phyloP scores from a whole-genome alignment of 345 rosid species.

The Melastoma malabathricum region DNA sequence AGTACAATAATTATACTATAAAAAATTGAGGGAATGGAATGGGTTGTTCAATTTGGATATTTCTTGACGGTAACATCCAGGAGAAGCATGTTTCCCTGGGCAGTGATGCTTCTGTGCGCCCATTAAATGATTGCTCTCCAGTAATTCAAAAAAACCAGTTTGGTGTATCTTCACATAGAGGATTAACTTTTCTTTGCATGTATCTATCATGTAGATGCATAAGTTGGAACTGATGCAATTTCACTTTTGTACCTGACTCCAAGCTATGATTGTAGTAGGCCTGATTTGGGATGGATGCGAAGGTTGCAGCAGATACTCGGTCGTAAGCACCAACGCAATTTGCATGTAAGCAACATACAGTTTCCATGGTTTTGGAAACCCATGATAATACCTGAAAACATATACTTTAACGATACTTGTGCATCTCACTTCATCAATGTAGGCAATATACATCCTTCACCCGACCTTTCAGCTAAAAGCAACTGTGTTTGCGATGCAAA shows the following conservation, averaged over 20 bases:
- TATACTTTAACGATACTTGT: too few species aligned
- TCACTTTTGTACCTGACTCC: slow-evolving; percentile 1
- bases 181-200: too few species aligned
- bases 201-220: too few species aligned
- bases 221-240: background rate
- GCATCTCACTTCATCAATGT: slow-evolving; percentile 8
- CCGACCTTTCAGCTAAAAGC: slow-evolving; percentile 88
- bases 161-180: too few species aligned
- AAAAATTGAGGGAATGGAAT: too few species aligned
- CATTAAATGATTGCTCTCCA: too few species aligned
- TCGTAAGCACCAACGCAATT: slow-evolving; percentile 83
- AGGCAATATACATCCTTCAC: slow-evolving; percentile 95
- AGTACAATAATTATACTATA: too few species aligned
- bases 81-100: too few species aligned
- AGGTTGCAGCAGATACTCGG: slow-evolving; percentile 87
- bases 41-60: too few species aligned
- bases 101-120: too few species aligned
- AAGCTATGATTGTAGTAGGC: slow-evolving; percentile 40
- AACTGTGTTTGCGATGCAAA: slow-evolving; percentile 55
- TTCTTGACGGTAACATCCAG: too few species aligned
- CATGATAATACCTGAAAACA: background rate
- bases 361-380: background rate
- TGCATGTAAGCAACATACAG: slow-evolving; percentile 49
- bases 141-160: too few species aligned
- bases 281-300: slow-evolving; percentile 97